These are phyloP conservation scores for Sporisorium sorghi DNA, from an alignment of 1,284 basidiomycete genomes.

Conservation along the genomic window DNA sequence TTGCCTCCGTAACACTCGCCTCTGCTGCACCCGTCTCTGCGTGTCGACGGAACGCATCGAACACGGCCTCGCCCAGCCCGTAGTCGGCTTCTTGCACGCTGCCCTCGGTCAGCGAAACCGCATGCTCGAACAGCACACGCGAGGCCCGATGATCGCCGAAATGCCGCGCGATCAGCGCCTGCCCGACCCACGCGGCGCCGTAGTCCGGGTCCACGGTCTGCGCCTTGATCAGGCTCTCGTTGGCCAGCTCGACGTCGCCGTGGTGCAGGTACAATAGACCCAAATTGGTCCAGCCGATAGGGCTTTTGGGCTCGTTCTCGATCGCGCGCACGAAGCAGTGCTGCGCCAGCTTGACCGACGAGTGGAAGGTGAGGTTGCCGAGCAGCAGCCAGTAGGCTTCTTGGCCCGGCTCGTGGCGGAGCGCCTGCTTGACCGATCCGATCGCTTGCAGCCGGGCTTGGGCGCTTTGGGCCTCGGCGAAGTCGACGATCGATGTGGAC, in stretches of 20 bases:
- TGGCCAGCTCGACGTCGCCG: conserved; percentile 84
- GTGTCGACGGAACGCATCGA: conserved; percentile 72
- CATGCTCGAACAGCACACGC: conserved; percentile 82
- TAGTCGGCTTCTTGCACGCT: conserved; percentile 83
- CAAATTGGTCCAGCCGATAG: conserved; percentile 84
- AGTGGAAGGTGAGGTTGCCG: conserved; percentile 80
- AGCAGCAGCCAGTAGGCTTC: conserved; percentile 84
- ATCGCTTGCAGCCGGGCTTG: conserved; percentile 75
- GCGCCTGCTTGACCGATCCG: conserved; percentile 78
- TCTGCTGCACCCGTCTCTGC: conserved; percentile 73
- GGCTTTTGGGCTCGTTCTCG: conserved; percentile 79
- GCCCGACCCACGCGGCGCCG: conserved; percentile 91
- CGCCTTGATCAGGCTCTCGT: conserved; percentile 85
- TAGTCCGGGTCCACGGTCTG: conserved; percentile 93
- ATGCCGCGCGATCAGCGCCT: conserved; percentile 81
- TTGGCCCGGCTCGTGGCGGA: conserved; percentile 81
- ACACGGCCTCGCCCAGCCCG: conserved; percentile 78
- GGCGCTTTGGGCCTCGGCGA: conserved; percentile 64
- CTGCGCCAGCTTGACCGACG: conserved; percentile 80
- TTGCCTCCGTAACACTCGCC: conserved; percentile 4
- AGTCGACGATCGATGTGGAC: conserved; percentile 70
- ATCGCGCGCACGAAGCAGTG: conserved; percentile 92
- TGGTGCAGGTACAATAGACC: conserved; percentile 90
- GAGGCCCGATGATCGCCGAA: conserved; percentile 78
- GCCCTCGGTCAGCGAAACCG: conserved; percentile 78